Base-by-base conservation (phyloP, 2,329 filamentous ascomycete species). In the Ophiostoma novo-ulmi region DNA sequence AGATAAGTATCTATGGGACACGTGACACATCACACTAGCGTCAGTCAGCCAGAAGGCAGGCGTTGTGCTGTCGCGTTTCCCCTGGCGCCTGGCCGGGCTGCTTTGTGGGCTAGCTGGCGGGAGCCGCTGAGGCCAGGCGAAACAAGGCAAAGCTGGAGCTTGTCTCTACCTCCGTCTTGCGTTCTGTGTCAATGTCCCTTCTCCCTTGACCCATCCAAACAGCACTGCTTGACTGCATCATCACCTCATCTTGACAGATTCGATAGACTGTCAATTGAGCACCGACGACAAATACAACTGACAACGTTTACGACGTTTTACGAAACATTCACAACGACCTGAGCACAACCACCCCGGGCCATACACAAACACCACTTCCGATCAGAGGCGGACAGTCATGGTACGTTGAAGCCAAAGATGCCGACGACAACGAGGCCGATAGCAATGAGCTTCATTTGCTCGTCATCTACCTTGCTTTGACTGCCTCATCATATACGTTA, bases 51-150 rank as follows among this genome's bases (percentile, higher is more conserved):
- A 36, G 61, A 69, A 70, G 68, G 69, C 69, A 71, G 70, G 63
- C 78, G 68, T 67, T n/a, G 52, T 72, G 80, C 77, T 80, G 80
- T 81, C 81, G 81, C 81, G 80, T 81, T 79, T 79, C 78, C 71
- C 76, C 80, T 82, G 81, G 78, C 79, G 81, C 81, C 81, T 82
- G 77, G 70, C n/a, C 10, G 38, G 38, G 64, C n/a, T 44, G 39
- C 35, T 39, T 63, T 63, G 58, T 41, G 63, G 63, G 26, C 58
- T 63, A 14, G 58, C 58, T 63, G 58, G 58, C 58, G 26, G 58
- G 58, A 63, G 58, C 17, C 11, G 5, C 31, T 39, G 63, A 14
- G 17, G 22, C 63, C 63, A 65, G 63, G 35, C 58, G 58, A 31
- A 70, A 36, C 64, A 70, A 7, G 31, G 44, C 70, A 70, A 67